phyloP scores from a whole-genome alignment of 2,329 filamentous ascomycete genomes.

The Clarireedia homoeocarpa region DNA sequence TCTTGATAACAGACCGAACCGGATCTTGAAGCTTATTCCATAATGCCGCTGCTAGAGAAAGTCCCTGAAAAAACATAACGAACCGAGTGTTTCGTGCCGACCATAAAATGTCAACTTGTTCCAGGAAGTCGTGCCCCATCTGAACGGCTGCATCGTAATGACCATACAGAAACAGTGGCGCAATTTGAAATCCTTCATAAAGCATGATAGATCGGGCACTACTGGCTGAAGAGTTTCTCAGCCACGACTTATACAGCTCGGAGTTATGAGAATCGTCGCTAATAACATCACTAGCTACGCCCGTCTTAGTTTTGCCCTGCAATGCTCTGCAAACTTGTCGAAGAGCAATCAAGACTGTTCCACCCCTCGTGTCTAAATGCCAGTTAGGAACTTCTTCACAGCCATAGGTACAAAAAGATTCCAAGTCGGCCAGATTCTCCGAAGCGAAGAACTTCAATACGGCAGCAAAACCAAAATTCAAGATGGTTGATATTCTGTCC shows the following conservation, averaged over 20 bases:
- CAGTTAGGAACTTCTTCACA: slow-evolving; percentile 68
- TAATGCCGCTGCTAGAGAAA: slow-evolving; percentile 46
- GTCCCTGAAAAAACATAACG: slow-evolving; percentile 51
- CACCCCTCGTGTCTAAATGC: slow-evolving; percentile 63
- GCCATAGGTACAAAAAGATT: slow-evolving; percentile 63
- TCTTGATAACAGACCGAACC: slow-evolving; percentile 13
- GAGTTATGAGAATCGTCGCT: slow-evolving; percentile 60
- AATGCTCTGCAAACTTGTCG: slow-evolving; percentile 61
- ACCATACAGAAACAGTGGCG: slow-evolving; percentile 55
- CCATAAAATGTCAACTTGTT: slow-evolving; percentile 45
- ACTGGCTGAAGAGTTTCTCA: slow-evolving; percentile 40
- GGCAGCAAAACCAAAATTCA: slow-evolving; percentile 62
- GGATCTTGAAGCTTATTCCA: slow-evolving; percentile 27
- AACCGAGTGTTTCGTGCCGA: slow-evolving; percentile 51
- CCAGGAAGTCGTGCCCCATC: slow-evolving; percentile 43
- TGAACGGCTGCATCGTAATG: slow-evolving; percentile 53
- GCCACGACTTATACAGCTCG: slow-evolving; percentile 51
- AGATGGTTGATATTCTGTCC: slow-evolving; percentile 62
- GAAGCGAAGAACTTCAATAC: slow-evolving; percentile 62
- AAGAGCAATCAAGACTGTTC: slow-evolving; percentile 57
- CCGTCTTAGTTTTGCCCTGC: slow-evolving; percentile 61
- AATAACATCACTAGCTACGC: slow-evolving; percentile 45
- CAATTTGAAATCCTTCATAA: slow-evolving; percentile 60
- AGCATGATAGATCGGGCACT: slow-evolving; percentile 57
- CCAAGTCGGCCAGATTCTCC: slow-evolving; percentile 61